Evolutionary conservation across 192 early-diverging fungal genomes (phyloP).

Genomic region (Coemansia sp.): DNA sequence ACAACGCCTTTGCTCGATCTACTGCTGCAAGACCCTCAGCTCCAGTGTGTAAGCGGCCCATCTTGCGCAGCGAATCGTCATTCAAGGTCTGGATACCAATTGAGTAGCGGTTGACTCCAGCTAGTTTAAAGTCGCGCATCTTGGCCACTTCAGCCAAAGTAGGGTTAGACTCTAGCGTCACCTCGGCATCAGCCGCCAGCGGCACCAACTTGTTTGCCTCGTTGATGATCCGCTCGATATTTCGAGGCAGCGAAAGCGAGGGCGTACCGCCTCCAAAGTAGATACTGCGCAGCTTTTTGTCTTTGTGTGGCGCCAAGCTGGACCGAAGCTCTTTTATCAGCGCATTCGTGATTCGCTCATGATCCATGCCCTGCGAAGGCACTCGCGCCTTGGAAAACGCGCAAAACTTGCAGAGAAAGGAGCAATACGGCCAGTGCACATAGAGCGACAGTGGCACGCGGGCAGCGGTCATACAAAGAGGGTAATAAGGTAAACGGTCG

Average conservation of each 20-base stretch:
- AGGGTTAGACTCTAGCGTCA: conserved; percentile 56
- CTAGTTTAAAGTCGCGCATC: conserved; percentile 33
- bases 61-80: conserved; percentile 23
- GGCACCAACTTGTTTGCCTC: conserved; percentile 19
- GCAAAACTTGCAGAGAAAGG: conserved; percentile 57
- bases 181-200: conserved; percentile 33
- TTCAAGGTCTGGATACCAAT: conserved; percentile 57
- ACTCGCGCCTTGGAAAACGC: conserved; percentile 50
- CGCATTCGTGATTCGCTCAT: conserved; percentile 22
- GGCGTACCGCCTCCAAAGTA: conserved; percentile 65
- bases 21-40: conserved; percentile 42
- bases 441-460: conserved; percentile 49
- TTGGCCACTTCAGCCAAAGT: conserved; percentile 38
- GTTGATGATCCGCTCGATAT: conserved; percentile 31
- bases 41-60: conserved; percentile 54
- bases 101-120: conserved; percentile 55
- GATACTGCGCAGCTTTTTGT: conserved; percentile 28
- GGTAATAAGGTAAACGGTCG: background rate
- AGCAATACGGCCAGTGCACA: conserved; percentile 62
- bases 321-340: conserved; percentile 29
- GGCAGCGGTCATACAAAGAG: background rate
- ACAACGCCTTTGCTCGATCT: conserved; percentile 27
- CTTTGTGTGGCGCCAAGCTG: conserved; percentile 15
- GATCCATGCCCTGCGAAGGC: conserved; percentile 18
- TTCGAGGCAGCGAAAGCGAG: conserved; percentile 40